A percentile compares a stretch with the other conserved stretches of the same genome.
Evolutionary conservation across 2,329 filamentous ascomycete species (phyloP).

Genomic region (Chaetomium sp.): DNA sequence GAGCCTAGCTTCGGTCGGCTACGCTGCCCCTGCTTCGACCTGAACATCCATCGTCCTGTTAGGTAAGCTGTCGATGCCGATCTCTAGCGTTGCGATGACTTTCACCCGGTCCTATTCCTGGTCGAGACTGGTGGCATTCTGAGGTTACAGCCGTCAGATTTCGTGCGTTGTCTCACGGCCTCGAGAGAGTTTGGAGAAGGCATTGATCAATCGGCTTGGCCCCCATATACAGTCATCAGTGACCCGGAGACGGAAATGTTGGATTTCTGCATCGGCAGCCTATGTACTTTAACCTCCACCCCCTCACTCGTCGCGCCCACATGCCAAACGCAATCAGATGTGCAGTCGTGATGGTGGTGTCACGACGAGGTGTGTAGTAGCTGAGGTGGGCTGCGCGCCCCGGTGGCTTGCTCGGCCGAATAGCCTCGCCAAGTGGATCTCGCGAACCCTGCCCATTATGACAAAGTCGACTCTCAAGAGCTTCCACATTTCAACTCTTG

Average conservation of each 20-base stretch:
- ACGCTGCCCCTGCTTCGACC: conserved; percentile 15
- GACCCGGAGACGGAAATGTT: not conserved
- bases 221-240: not conserved
- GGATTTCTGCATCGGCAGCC: not conserved
- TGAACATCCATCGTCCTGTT: not conserved
- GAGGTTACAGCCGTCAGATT: conserved; percentile 25
- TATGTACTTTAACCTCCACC: not conserved
- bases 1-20: conserved; percentile 29
- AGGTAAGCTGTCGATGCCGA: conserved; percentile 4
- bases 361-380: not conserved
- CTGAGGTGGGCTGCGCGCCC: not conserved
- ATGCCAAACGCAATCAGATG: conserved; percentile 19
- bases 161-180: conserved; percentile 7
- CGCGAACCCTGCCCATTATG: conserved; percentile 5
- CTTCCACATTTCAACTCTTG: not conserved
- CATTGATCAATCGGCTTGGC: conserved; percentile 12
- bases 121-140: conserved; percentile 10
- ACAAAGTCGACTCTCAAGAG: not conserved
- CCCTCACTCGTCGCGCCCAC: not conserved
- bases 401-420: conserved; percentile 28
- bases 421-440: conserved; percentile 19
- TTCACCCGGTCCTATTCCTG: conserved; percentile 13
- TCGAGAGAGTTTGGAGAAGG: conserved; percentile 11
- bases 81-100: conserved; percentile 7
- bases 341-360: conserved; percentile 23